These are phyloP conservation scores for Paramyrothecium roridum DNA, from an alignment of 2,329 filamentous ascomycete species.

Conservation along the genomic window DNA sequence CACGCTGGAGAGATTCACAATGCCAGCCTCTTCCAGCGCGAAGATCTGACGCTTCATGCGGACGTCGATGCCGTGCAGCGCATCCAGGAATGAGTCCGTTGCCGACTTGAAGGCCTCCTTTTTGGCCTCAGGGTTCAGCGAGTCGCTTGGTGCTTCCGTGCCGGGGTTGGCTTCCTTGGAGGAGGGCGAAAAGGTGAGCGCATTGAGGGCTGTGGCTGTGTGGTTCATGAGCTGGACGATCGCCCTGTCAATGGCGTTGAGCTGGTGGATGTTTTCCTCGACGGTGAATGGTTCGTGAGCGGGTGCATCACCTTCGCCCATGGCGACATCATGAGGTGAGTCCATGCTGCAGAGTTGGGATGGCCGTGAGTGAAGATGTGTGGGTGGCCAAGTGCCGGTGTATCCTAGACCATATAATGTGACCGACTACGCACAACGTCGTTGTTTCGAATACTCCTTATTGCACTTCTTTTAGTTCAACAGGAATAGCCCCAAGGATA, in stretches of 20 bases:
- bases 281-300: slow-evolving; percentile 60
- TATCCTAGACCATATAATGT: too few species aligned
- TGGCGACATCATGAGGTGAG: slow-evolving; percentile 25
- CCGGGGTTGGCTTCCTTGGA: slow-evolving; percentile 8
- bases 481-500: too few species aligned
- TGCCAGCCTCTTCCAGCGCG: slow-evolving; percentile 76
- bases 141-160: slow-evolving; percentile 14
- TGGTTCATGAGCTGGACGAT: slow-evolving; percentile 37
- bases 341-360: slow-evolving; percentile 19
- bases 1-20: slow-evolving; percentile 52
- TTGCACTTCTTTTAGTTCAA: too few species aligned
- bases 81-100: slow-evolving; percentile 66
- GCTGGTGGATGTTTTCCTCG: slow-evolving; percentile 75
- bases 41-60: slow-evolving; percentile 65
- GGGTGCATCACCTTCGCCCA: slow-evolving; percentile 21
- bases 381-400: too few species aligned
- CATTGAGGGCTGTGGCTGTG: slow-evolving; percentile 43
- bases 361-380: neutral
- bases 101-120: slow-evolving; percentile 55
- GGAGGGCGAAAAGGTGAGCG: slow-evolving; percentile 34
- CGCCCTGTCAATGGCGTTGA: slow-evolving; percentile 72
- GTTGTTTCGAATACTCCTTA: too few species aligned
- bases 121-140: slow-evolving; percentile 44
- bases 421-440: too few species aligned
- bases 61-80: slow-evolving; percentile 72